phyloP scores from a whole-genome alignment of 176 grass and related monocot genomes.

The Juncus effusus region DNA sequence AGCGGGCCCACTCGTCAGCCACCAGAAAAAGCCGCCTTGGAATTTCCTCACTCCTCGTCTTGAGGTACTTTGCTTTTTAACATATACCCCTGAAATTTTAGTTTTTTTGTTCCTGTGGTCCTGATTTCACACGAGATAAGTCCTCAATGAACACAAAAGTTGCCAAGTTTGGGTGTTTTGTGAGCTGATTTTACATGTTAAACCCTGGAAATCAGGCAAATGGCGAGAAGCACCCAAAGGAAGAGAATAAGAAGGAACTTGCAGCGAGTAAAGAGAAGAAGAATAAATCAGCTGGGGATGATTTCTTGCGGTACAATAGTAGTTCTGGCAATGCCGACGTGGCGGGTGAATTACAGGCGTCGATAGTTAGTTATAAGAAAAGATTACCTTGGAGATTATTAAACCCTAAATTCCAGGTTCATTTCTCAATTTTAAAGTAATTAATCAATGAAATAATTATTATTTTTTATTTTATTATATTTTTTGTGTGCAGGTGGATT shows the following conservation, averaged over 20 bases:
- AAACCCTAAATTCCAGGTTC: constrained; percentile 51
- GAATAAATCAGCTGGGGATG: constrained; percentile 33
- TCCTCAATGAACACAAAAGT: too few species aligned
- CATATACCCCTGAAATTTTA: neutral
- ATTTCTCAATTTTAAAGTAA: neutral
- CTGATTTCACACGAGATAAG: neutral
- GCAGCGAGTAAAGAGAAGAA: constrained; percentile 16
- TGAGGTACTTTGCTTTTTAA: neutral
- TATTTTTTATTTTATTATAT: neutral
- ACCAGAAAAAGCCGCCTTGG: neutral
- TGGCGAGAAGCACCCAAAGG: neutral
- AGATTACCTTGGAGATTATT: constrained; percentile 58
- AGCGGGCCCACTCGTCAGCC: neutral
- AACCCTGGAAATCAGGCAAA: neutral
- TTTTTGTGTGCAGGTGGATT: constrained; percentile 60
- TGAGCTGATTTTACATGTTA: too few species aligned
- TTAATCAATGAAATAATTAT: neutral
- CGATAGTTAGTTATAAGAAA: constrained; percentile 76
- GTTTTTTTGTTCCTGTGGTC: neutral
- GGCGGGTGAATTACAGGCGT: constrained; percentile 67
- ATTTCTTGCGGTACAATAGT: constrained; percentile 64
- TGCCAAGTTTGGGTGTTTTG: too few species aligned
- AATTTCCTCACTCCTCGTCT: neutral
- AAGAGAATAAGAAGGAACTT: neutral
- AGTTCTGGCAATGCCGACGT: neutral